phyloP scores from a whole-genome alignment of 305 asterid species.

The Rubia occidens region DNA sequence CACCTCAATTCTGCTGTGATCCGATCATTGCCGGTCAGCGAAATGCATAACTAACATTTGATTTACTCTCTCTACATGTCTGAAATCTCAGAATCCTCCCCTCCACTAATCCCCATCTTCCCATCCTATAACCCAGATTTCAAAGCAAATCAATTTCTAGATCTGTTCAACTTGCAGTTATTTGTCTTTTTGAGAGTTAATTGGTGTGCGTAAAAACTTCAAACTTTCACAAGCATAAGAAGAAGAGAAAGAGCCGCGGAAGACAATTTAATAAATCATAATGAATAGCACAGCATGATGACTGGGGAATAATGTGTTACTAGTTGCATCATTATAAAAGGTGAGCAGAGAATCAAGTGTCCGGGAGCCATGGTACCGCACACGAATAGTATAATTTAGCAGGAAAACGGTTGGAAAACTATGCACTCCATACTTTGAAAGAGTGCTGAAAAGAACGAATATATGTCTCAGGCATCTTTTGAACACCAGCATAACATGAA shows the following conservation, averaged over 20 bases:
- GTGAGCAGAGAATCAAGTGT: conserved; percentile 60
- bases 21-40: neutral
- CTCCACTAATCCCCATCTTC: neutral
- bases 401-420: conserved; percentile 83
- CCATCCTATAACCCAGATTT: neutral
- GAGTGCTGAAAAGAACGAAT: conserved; percentile 49
- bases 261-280: neutral
- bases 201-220: neutral
- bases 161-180: neutral
- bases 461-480: conserved; percentile 18
- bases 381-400: conserved; percentile 69
- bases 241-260: neutral
- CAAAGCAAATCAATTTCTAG: neutral
- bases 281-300: neutral
- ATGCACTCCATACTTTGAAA: conserved; percentile 88
- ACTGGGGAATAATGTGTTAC: conserved; percentile 32
- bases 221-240: neutral
- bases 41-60: neutral
- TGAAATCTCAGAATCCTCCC: neutral
- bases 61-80: neutral
- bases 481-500: conserved; percentile 9
- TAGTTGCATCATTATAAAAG: conserved; percentile 64
- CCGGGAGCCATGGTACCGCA: conserved; percentile 76
- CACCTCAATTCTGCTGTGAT: neutral
- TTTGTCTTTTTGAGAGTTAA: neutral